phyloP scores from a whole-genome alignment of 768 basidiomycete genomes.

The Pisolithus marmoratus region DNA sequence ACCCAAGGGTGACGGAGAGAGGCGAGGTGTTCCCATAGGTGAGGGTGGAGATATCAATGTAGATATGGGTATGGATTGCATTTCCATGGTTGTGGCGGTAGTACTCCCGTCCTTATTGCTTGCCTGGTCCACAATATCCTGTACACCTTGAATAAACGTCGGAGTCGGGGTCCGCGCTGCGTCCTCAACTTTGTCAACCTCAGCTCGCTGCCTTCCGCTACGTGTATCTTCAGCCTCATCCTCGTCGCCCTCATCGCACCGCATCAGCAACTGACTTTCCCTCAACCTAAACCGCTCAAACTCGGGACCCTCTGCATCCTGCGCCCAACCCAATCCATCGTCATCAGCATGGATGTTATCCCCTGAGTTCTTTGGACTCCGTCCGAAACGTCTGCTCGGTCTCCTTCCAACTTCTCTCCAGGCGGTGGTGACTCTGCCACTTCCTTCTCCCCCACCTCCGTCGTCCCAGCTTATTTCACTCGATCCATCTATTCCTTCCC shows the following conservation, averaged over 20 bases:
- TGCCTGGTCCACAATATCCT: too few species aligned
- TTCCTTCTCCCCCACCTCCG: not conserved
- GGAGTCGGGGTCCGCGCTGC: not conserved
- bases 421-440: not conserved
- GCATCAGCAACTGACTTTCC: conserved; percentile 7
- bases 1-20: not conserved
- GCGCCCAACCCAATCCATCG: conserved; percentile 51
- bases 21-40: not conserved
- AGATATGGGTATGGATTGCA: conserved; percentile 1
- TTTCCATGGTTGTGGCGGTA: not conserved
- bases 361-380: not conserved
- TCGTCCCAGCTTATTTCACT: not conserved
- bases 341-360: not conserved
- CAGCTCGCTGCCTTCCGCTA: not conserved
- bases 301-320: conserved; percentile 36
- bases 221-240: conserved; percentile 1
- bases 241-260: conserved; percentile 16
- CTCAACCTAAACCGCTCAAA: conserved; percentile 21
- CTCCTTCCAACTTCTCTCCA: conserved; percentile 4
- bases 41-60: conserved; percentile 6
- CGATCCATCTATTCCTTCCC: conserved; percentile 10
- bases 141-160: too few species aligned
- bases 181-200: not conserved
- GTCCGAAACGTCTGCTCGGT: not conserved
- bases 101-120: not conserved